A percentile compares a stretch with the other conserved stretches of the same genome.
Conservation (phyloP, 208 protist species). For the Leishmania turanica region DNA sequence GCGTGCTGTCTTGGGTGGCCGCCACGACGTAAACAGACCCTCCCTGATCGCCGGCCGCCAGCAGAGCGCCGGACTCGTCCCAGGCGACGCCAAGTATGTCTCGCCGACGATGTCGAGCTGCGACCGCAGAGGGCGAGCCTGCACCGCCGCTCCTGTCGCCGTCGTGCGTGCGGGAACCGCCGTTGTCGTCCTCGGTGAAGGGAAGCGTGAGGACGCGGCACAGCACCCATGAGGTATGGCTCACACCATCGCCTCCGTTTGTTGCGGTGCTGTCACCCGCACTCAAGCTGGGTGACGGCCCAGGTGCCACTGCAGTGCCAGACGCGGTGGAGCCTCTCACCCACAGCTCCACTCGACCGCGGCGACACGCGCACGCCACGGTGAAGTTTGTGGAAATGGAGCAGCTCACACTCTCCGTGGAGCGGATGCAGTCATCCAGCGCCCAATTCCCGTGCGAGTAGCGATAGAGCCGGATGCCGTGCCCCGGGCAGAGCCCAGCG, state of each 20-base stretch:
- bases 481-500: slow-evolving; percentile 54
- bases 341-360: slow-evolving; percentile 57
- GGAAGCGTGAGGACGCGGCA: slow-evolving; percentile 18
- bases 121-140: neutral
- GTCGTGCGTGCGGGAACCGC: neutral
- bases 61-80: slow-evolving; percentile 66
- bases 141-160: neutral
- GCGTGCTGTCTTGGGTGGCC: slow-evolving; percentile 40
- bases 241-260: neutral
- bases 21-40: slow-evolving; percentile 58
- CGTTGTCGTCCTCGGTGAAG: slow-evolving; percentile 12
- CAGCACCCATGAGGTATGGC: slow-evolving; percentile 24
- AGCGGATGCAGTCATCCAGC: slow-evolving; percentile 53
- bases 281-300: neutral
- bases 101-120: slow-evolving; percentile 13
- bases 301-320: neutral
- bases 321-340: slow-evolving; percentile 12
- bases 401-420: slow-evolving; percentile 52
- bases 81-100: slow-evolving; percentile 59
- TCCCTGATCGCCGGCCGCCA: slow-evolving; percentile 58
- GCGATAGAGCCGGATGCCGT: slow-evolving; percentile 73
- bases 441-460: slow-evolving; percentile 82
- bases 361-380: slow-evolving; percentile 61
- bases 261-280: neutral
- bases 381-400: slow-evolving; percentile 76